Base-by-base conservation (phyloP, 2,329 filamentous ascomycete species). In the Bipolaris oryzae region DNA sequence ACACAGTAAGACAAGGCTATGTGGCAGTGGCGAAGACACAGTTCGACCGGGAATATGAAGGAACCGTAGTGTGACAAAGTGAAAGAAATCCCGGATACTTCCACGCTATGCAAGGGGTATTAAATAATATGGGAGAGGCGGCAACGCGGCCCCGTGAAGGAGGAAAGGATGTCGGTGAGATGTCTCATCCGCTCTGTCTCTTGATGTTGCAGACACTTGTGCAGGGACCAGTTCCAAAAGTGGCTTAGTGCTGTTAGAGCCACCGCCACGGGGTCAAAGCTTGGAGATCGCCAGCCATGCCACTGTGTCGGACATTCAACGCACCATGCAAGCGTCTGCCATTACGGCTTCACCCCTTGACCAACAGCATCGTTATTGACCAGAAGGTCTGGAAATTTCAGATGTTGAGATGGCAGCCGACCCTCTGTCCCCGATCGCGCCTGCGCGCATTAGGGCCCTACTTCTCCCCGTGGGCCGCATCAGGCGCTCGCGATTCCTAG, bases 381-480 rank as follows among this genome's bases (percentile, higher is more conserved):
- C 66, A 48, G n/a, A 47, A 39, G 56, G 63, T 68, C 62, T 52
- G 23, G 44, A 39, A 45, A 48, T 62, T 63, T 59, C 75, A 73
- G 68, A 82, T 81, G 80, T 77, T 82, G 89, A 79, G 74, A 96
- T 96, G 92, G 89, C 86, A 80, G 84, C 90, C 79, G 94, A 97
- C 82, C 88, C 91, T 77, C 86, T 96, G 76, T 90, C 93, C 76
- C 92, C 94, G 78, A 66, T 70, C 81, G 90, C 93, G 78, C 92
- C 92, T 75, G 94, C 92, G 80, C 90, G 91, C 84, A 87, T 98
- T 74, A 90, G 91, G 80, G 91, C 89, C 61, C 85, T 97, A 68
- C 85, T 96, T 57, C 82, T 98, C 60, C 95, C 95, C 52, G 83
- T 96, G 65, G 94, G 94, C 50, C 89, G 86, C 73, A 95, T 98